A percentile compares a stretch with the other conserved stretches of the same genome.
Conservation (phyloP, 352 stramenopile genomes). For the Thalassiosira exigua region DNA sequence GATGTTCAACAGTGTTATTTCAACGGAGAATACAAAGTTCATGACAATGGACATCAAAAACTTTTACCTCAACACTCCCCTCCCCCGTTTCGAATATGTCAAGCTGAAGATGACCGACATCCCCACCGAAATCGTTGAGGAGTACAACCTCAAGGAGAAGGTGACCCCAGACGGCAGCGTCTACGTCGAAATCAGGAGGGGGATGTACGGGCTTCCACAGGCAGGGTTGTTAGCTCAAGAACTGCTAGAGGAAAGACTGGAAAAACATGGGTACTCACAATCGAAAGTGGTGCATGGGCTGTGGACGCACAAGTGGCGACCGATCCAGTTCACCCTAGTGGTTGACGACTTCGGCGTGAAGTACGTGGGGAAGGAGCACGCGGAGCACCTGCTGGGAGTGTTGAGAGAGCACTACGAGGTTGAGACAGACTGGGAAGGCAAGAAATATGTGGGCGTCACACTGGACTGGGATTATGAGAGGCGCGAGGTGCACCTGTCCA, state of each 20-base stretch:
- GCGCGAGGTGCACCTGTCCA: constrained; percentile 20
- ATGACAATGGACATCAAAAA: constrained; percentile 32
- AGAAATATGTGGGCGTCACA: constrained; percentile 24
- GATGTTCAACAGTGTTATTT: constrained; percentile 50
- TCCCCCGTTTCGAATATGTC: constrained; percentile 32
- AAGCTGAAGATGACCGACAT: constrained; percentile 38
- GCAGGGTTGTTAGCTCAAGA: too few species aligned
- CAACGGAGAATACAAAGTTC: constrained; percentile 34
- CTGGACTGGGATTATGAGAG: constrained; percentile 42
- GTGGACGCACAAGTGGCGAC: constrained; percentile 32
- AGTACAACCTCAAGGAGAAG: constrained; percentile 33
- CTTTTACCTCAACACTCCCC: too few species aligned
- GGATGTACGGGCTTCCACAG: constrained; percentile 64
- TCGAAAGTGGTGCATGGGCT: constrained; percentile 13
- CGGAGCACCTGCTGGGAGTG: constrained; percentile 13
- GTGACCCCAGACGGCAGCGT: constrained; percentile 24
- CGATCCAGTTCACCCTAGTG: too few species aligned
- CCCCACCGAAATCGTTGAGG: constrained; percentile 26
- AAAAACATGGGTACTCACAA: constrained; percentile 25
- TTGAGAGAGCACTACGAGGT: constrained; percentile 31
- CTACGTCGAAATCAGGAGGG: constrained; percentile 42
- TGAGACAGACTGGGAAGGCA: constrained; percentile 24
- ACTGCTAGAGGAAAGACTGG: constrained; percentile 23
- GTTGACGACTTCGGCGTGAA: too few species aligned
- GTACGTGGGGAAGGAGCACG: constrained; percentile 19